phyloP scores from a whole-genome alignment of 2,329 filamentous ascomycete species.

The Ceratocystis ficicola region DNA sequence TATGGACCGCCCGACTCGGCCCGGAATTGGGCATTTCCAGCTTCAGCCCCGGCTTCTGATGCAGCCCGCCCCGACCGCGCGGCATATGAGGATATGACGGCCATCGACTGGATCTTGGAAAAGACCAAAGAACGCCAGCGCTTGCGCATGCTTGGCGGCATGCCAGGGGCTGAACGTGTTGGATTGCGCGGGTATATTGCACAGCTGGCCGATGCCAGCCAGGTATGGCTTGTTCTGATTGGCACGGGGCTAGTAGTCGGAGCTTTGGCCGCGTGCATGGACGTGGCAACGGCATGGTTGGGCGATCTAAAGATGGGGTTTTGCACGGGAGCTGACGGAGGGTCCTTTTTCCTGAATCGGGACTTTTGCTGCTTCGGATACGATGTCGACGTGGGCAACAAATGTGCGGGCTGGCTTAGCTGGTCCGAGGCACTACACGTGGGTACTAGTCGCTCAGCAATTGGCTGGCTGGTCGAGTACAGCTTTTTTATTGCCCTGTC shows the following conservation, averaged over 20 bases:
- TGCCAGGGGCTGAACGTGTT: conserved; percentile 28
- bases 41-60: conserved; percentile 20
- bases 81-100: conserved; percentile 89
- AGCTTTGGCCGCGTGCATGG: conserved; percentile 73
- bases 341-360: conserved; percentile 81
- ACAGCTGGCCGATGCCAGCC: conserved; percentile 68
- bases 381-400: conserved; percentile 65
- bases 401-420: conserved; percentile 75
- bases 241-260: conserved; percentile 76
- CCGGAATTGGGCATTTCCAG: conserved; percentile 31
- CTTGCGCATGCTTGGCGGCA: conserved; percentile 50
- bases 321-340: conserved; percentile 67
- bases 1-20: conserved; percentile 35
- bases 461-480: conserved; percentile 71
- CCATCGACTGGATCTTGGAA: conserved; percentile 99
- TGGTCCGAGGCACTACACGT: conserved; percentile 65
- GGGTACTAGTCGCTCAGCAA: conserved; percentile 49
- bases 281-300: conserved; percentile 85
- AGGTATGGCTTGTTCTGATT: conserved; percentile 84
- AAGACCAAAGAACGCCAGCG: conserved; percentile 92
- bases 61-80: conserved; percentile 42
- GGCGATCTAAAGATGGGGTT: conserved; percentile 85
- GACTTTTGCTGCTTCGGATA: conserved; percentile 90
- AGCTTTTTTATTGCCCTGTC: conserved; percentile 76
- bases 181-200: conserved; percentile 62